Base-by-base conservation (phyloP, 2,329 filamentous ascomycete species). In the Beauveria pseudobassiana region DNA sequence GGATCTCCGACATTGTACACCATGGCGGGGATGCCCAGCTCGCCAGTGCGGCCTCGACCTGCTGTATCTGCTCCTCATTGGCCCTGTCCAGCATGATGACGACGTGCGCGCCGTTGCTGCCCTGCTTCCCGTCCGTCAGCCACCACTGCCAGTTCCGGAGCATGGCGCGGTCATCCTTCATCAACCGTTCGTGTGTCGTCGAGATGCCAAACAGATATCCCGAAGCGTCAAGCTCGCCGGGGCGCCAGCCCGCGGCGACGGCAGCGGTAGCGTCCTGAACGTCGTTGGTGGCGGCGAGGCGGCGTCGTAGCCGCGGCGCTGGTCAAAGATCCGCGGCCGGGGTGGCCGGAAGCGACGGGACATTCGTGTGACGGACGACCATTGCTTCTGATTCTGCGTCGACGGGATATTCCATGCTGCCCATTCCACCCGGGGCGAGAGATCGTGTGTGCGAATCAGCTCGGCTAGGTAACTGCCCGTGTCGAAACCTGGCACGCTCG, bases 71-170 rank as follows among this genome's bases (percentile, higher is more conserved):
- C 2, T 67, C 63, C 14, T 67, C 64, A 5, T 68, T 68, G 1
- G 75, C 76, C 40, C 72, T 72, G 52, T 80, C 75, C 43, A 81
- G 70, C 18, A 74, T 69, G 40, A 81, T 68, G 18, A 80, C 65
- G 14, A 80, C 65, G 5, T 70, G 73, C 3, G 77, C 78, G 12
- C 79, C 78, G 63, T 80, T 80, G 49, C 40, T 2, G 74, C 75
- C 14, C 3, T 73, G 70, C 9, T 70, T 69, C 3, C 75, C 75
- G 50, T 77, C 70, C 0, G 79, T 79, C 61, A 80, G 71, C 77
- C 77, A 80, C 3, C 77, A 71, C 43, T 75, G 69, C 78, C 78
- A 80, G 62, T 76, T 74, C 48, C 69, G 70, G 6, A 79, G 65
- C 48, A 79, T 67, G 10, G 75, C 72, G 61, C 72, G 73, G 57